Percentiles rank a stretch among this genome's conserved stretches.
Evolutionary conservation across 1,284 basidiomycete species (phyloP).

Genomic region (Coniferiporia weirii): DNA sequence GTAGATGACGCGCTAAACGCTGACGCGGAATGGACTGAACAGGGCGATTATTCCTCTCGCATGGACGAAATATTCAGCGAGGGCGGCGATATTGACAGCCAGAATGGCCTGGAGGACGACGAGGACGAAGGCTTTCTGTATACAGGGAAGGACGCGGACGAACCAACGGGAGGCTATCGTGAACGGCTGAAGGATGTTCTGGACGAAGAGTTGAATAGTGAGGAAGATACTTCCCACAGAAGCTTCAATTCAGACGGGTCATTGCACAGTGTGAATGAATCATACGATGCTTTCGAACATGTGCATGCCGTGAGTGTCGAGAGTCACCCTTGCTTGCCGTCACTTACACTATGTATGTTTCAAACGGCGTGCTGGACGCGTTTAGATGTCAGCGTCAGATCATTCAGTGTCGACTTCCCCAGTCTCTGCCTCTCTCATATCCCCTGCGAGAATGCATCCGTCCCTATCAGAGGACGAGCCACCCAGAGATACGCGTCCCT

Average conservation of each 20-base stretch:
- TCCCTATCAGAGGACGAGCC: constrained; percentile 28
- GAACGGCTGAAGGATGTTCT: constrained; percentile 72
- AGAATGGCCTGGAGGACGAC: constrained; percentile 32
- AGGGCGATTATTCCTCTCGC: constrained; percentile 51
- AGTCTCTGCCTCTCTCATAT: constrained; percentile 29
- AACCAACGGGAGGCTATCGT: constrained; percentile 41
- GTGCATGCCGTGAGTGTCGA: constrained; percentile 10
- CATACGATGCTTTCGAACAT: constrained; percentile 7
- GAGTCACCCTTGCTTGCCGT: constrained; percentile 15
- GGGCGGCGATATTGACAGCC: constrained; percentile 32
- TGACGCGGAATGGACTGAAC: constrained; percentile 22
- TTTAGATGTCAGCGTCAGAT: constrained; percentile 36
- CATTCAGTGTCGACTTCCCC: constrained; percentile 42
- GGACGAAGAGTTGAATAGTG: constrained; percentile 46
- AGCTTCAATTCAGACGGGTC: constrained; percentile 41
- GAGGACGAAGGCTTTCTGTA: constrained; percentile 67
- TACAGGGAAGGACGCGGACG: constrained; percentile 56
- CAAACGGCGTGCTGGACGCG: constrained; percentile 8
- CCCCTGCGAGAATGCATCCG: constrained; percentile 34
- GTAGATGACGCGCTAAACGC: constrained; percentile 30
- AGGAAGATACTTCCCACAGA: constrained; percentile 45
- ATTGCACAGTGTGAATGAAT: background rate
- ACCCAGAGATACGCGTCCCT: constrained; percentile 41
- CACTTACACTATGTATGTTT: constrained; percentile 17
- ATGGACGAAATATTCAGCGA: constrained; percentile 68